phyloP scores from a whole-genome alignment of 2,329 filamentous ascomycete genomes.

The Alternaria longipes region DNA sequence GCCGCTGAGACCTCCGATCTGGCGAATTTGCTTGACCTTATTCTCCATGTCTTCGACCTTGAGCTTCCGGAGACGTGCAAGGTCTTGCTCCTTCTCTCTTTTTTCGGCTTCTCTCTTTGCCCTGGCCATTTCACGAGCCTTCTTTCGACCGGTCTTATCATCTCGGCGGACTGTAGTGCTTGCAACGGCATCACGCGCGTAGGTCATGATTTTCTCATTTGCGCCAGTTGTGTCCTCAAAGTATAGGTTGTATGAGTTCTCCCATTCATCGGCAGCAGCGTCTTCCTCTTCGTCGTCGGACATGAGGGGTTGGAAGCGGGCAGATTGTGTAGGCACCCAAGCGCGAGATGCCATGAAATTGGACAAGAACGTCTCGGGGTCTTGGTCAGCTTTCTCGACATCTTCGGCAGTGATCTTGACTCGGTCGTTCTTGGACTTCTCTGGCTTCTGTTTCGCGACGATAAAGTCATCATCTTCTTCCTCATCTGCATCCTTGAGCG shows the following conservation, averaged over 20 bases:
- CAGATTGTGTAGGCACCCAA: slow-evolving; percentile 77
- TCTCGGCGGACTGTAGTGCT: slow-evolving; percentile 87
- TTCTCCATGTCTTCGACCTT: slow-evolving; percentile 90
- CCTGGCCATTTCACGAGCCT: slow-evolving; percentile 78
- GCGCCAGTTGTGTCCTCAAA: slow-evolving; percentile 91
- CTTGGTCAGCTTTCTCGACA: slow-evolving; percentile 79
- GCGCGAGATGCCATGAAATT: slow-evolving; percentile 94
- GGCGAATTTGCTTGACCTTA: slow-evolving; percentile 87
- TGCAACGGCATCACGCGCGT: slow-evolving; percentile 84
- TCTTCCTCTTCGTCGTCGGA: slow-evolving; percentile 87
- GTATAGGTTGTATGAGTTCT: slow-evolving; percentile 92
- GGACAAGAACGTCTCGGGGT: slow-evolving; percentile 91
- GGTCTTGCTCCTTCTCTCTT: slow-evolving; percentile 78
- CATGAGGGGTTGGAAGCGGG: slow-evolving; percentile 82
- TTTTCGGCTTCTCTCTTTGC: slow-evolving; percentile 82
- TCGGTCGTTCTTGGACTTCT: slow-evolving; percentile 38
- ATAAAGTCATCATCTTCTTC: slow-evolving; percentile 77
- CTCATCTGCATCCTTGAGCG: slow-evolving; percentile 74
- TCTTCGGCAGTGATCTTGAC: slow-evolving; percentile 60
- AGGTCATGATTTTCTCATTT: slow-evolving; percentile 87
- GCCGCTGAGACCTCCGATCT: slow-evolving; percentile 81
- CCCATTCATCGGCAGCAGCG: slow-evolving; percentile 81
- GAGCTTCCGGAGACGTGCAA: slow-evolving; percentile 82
- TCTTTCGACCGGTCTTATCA: slow-evolving; percentile 78
- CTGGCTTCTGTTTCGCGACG: slow-evolving; percentile 70